Evolutionary conservation across 441 rosid genomes (phyloP).

Genomic region (Populus trichocarpa): DNA sequence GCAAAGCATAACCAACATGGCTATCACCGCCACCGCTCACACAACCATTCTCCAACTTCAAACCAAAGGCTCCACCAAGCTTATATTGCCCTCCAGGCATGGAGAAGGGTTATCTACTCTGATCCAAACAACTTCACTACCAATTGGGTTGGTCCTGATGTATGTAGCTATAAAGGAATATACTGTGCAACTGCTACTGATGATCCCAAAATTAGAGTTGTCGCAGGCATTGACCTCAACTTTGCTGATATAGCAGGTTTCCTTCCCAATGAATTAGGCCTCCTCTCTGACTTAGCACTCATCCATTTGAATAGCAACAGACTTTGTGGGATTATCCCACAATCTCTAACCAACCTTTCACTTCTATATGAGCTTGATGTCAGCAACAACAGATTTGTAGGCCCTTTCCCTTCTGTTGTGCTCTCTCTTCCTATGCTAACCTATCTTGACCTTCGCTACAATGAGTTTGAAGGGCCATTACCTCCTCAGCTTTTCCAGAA

Average conservation of each 20-base stretch:
- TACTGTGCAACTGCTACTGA: slow-evolving; percentile 52
- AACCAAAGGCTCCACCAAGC: slow-evolving; percentile 63
- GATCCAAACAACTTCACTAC: slow-evolving; percentile 79
- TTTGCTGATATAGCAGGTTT: slow-evolving; percentile 70
- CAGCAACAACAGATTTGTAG: slow-evolving; percentile 82
- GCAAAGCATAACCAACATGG: slow-evolving; percentile 41
- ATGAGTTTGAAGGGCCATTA: slow-evolving; percentile 82
- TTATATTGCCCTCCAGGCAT: slow-evolving; percentile 62
- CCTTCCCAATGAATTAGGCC: slow-evolving; percentile 74
- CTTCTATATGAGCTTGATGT: slow-evolving; percentile 79
- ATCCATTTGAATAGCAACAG: slow-evolving; percentile 83
- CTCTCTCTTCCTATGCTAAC: slow-evolving; percentile 59
- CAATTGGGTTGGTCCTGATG: slow-evolving; percentile 70
- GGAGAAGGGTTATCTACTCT: slow-evolving; percentile 77
- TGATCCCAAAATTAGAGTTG: slow-evolving; percentile 43
- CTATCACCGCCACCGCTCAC: slow-evolving; percentile 32
- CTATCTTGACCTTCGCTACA: slow-evolving; percentile 75
- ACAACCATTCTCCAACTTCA: slow-evolving; percentile 26
- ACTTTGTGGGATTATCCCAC: slow-evolving; percentile 71
- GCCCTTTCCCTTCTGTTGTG: slow-evolving; percentile 64
- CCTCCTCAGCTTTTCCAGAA: slow-evolving; percentile 69
- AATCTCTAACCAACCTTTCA: slow-evolving; percentile 50
- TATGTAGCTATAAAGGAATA: slow-evolving; percentile 67
- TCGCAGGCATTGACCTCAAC: slow-evolving; percentile 81
- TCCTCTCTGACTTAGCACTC: slow-evolving; percentile 62